Percentiles rank a stretch among this genome's conserved stretches.
These are phyloP conservation scores for Psilocybe sp. DNA, from an alignment of 768 basidiomycete genomes.

Conservation along the genomic window DNA sequence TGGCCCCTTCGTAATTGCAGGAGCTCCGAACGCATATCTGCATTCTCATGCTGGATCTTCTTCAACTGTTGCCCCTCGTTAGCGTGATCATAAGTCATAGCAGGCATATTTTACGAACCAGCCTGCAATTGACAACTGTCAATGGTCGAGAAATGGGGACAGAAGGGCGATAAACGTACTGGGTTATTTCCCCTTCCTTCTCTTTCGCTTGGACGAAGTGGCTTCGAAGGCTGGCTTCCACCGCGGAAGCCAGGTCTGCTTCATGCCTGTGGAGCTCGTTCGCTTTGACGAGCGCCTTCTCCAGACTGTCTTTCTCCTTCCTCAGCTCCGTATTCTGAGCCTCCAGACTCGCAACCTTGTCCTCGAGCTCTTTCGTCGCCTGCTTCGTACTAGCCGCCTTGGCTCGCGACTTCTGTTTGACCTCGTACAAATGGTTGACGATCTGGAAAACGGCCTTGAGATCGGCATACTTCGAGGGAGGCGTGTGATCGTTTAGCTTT, in stretches of 20 bases:
- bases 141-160: background rate
- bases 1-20: background rate
- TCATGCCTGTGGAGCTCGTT: conserved; percentile 42
- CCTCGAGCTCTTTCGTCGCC: too few species aligned
- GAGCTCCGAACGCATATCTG: conserved; percentile 7
- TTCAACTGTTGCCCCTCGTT: conserved; percentile 13
- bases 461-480: conserved; percentile 43
- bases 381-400: conserved; percentile 17
- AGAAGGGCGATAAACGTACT: too few species aligned
- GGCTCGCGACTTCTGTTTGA: conserved; percentile 36
- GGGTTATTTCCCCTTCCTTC: too few species aligned
- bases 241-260: conserved; percentile 45
- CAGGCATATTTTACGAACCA: conserved; percentile 15
- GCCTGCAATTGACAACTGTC: conserved; percentile 11
- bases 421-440: conserved; percentile 48
- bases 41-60: conserved; percentile 16
- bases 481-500: conserved; percentile 8
- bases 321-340: conserved; percentile 32
- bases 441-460: conserved; percentile 47
- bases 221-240: conserved; percentile 48
- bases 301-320: conserved; percentile 32
- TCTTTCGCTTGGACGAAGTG: too few species aligned
- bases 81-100: background rate
- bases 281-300: conserved; percentile 37
- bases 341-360: conserved; percentile 29